A percentile compares a stretch with the other conserved stretches of the same genome.
Conservation (phyloP, 768 basidiomycete genomes). For the Russula sp. region DNA sequence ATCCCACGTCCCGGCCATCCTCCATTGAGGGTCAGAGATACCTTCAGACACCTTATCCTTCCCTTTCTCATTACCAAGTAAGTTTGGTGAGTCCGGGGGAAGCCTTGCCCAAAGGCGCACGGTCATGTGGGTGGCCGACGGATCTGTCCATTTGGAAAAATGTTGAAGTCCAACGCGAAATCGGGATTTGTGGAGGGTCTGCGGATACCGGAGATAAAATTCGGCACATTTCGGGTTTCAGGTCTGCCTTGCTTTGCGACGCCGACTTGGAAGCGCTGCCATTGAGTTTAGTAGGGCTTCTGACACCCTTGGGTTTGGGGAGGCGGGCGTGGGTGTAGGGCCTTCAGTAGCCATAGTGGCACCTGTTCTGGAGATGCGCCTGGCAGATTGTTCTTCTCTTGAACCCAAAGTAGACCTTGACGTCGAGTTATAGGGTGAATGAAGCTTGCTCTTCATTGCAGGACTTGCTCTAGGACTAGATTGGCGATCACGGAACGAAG, state of each 20-base stretch:
- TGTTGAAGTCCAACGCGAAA: slow-evolving; percentile 60
- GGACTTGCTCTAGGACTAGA: slow-evolving; percentile 18
- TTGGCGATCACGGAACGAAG: slow-evolving; percentile 7
- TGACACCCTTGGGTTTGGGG: slow-evolving; percentile 8
- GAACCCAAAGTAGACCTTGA: slow-evolving; percentile 1
- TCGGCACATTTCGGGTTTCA: slow-evolving; percentile 41
- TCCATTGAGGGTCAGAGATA: slow-evolving; percentile 48
- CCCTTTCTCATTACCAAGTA: slow-evolving; percentile 16
- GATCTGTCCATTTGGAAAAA: slow-evolving; percentile 53
- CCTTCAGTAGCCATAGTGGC: slow-evolving; percentile 1
- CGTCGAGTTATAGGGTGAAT: not conserved
- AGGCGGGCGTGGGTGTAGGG: slow-evolving; percentile 5
- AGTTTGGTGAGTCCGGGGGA: slow-evolving; percentile 26
- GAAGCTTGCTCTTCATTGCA: slow-evolving; percentile 14
- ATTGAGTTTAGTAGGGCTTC: slow-evolving; percentile 4
- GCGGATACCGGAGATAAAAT: slow-evolving; percentile 79
- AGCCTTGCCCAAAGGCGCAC: slow-evolving; percentile 57
- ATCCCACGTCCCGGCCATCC: slow-evolving; percentile 63
- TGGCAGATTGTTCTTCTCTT: slow-evolving; percentile 15
- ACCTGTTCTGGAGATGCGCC: slow-evolving; percentile 11
- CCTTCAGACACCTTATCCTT: slow-evolving; percentile 24
- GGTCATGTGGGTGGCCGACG: slow-evolving; percentile 50
- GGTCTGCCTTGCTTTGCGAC: slow-evolving; percentile 13
- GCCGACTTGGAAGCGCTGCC: slow-evolving; percentile 15
- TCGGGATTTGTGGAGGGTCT: slow-evolving; percentile 80